Conservation (phyloP, 148 eudicot genomes). For the Spergularia bocconei region DNA sequence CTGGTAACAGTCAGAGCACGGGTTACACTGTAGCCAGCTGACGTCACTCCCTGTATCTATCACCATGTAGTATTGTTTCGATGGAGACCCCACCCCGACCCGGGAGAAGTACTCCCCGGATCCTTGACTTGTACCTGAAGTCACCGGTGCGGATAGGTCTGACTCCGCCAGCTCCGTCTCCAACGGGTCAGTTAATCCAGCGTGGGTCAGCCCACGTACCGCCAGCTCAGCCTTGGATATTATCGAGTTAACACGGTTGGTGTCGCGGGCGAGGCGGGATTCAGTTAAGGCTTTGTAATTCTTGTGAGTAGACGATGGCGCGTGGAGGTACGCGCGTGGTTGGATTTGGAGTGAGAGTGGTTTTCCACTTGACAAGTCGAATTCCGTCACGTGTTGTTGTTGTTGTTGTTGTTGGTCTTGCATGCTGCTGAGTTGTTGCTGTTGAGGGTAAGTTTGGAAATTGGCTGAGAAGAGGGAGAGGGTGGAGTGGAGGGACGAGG, state of each 20-base stretch:
- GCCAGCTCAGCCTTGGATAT: constrained; percentile 26
- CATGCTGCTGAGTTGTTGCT: neutral
- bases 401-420: too few relatives aligned
- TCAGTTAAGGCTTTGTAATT: constrained; percentile 51
- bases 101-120: constrained; percentile 88
- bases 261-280: constrained; percentile 69
- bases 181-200: constrained; percentile 32
- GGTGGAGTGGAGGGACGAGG: constrained; percentile 42
- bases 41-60: constrained; percentile 81
- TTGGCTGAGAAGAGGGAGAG: constrained; percentile 33
- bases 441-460: neutral
- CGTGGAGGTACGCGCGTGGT: constrained; percentile 45
- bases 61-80: constrained; percentile 45
- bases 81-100: constrained; percentile 69
- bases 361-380: too few relatives aligned
- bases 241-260: constrained; percentile 41
- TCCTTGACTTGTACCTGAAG: constrained; percentile 64
- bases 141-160: constrained; percentile 42
- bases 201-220: constrained; percentile 23
- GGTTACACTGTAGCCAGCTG: constrained; percentile 80
- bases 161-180: neutral
- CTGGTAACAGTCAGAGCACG: constrained; percentile 70
- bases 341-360: constrained; percentile 37
- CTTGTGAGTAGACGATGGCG: constrained; percentile 12
- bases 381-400: too few relatives aligned